These are phyloP conservation scores for Tylopilus balloui DNA, from an alignment of 768 basidiomycete genomes.

Conservation along the genomic window DNA sequence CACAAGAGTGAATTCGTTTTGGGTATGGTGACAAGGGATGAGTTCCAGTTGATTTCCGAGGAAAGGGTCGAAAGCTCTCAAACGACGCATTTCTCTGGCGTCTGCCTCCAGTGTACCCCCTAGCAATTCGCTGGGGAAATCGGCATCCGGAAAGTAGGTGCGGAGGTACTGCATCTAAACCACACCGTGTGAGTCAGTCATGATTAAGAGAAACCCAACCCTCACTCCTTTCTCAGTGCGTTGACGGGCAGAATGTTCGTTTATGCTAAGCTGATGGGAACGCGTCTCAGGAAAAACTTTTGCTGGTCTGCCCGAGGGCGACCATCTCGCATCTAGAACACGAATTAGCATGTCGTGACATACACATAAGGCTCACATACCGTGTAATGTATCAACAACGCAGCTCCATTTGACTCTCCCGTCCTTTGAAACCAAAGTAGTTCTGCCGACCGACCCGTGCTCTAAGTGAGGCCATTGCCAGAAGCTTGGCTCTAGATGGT, in stretches of 20 bases:
- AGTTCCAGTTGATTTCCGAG: slow-evolving; percentile 50
- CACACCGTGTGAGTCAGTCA: neutral
- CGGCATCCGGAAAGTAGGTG: slow-evolving; percentile 66
- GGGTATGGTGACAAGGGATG: slow-evolving; percentile 28
- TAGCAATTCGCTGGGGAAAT: slow-evolving; percentile 67
- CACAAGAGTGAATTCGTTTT: slow-evolving; percentile 34
- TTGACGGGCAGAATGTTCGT: slow-evolving; percentile 37
- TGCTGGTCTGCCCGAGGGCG: slow-evolving; percentile 30
- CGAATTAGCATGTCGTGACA: slow-evolving; percentile 5
- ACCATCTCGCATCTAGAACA: slow-evolving; percentile 30
- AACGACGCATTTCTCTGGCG: slow-evolving; percentile 30
- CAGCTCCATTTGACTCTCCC: slow-evolving; percentile 52
- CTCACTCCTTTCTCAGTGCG: slow-evolving; percentile 66
- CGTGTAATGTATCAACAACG: slow-evolving; percentile 30
- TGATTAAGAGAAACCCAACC: neutral
- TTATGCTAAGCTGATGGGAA: slow-evolving; percentile 29
- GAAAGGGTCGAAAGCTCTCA: slow-evolving; percentile 52
- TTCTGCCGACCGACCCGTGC: slow-evolving; percentile 51
- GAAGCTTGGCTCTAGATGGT: slow-evolving; percentile 25
- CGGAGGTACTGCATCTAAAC: slow-evolving; percentile 67
- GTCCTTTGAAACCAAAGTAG: slow-evolving; percentile 45
- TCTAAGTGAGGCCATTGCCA: slow-evolving; percentile 52
- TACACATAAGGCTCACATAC: slow-evolving; percentile 11
- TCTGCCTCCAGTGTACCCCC: slow-evolving; percentile 51
- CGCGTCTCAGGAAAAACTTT: slow-evolving; percentile 60